Conservation (phyloP, 495 filamentous ascomycete species). For the Stereocaulon alpinum region DNA sequence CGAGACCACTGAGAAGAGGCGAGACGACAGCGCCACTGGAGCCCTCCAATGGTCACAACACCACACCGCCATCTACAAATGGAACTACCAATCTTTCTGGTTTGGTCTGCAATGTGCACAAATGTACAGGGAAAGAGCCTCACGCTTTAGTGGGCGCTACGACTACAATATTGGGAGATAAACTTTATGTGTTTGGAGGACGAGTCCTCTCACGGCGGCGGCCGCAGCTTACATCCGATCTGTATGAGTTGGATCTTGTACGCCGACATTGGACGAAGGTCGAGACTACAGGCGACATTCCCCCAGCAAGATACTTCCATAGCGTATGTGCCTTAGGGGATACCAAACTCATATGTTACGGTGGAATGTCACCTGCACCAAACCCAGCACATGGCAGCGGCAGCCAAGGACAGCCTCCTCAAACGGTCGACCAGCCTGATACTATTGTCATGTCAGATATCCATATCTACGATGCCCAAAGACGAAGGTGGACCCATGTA, state of each 20-base stretch:
- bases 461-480: constrained; percentile 86
- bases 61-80: constrained; percentile 27
- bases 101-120: constrained; percentile 85
- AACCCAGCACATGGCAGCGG: constrained; percentile 34
- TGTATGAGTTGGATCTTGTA: constrained; percentile 89
- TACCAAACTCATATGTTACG: constrained; percentile 93
- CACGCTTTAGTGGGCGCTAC: constrained; percentile 88
- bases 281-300: constrained; percentile 73
- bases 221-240: constrained; percentile 73
- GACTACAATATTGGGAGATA: constrained; percentile 88
- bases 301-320: constrained; percentile 90
- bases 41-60: constrained; percentile 23
- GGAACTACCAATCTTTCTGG: constrained; percentile 64
- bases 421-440: constrained; percentile 66
- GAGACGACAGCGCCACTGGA: constrained; percentile 9
- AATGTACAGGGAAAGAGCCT: constrained; percentile 84
- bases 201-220: constrained; percentile 72
- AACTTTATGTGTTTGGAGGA: constrained; percentile 91
- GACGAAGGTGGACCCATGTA: constrained; percentile 76
- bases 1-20: background rate
- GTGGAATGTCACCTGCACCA: constrained; percentile 84
- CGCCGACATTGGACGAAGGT: constrained; percentile 86
- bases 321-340: constrained; percentile 88
- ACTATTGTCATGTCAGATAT: constrained; percentile 97
- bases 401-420: constrained; percentile 28